A percentile compares a stretch with the other conserved stretches of the same genome.
phyloP scores from a whole-genome alignment of 2,329 filamentous ascomycete species.

The Harringtonia lauricola region DNA sequence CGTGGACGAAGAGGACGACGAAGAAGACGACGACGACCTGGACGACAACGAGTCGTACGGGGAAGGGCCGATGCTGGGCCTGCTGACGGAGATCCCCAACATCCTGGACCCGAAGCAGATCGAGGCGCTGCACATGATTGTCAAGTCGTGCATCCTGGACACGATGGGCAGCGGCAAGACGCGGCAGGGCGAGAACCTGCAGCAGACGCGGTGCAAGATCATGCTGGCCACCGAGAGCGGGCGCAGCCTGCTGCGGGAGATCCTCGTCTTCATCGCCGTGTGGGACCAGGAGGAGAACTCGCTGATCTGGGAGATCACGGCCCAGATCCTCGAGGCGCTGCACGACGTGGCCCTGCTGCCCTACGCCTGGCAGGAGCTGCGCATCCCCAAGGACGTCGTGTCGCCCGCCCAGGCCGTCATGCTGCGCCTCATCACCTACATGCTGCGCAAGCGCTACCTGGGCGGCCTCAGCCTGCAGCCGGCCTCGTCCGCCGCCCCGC shows the following conservation, averaged over 20 bases:
- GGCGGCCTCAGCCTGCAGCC: conserved; percentile 27
- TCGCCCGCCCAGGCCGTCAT: conserved; percentile 91
- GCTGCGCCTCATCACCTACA: conserved; percentile 79
- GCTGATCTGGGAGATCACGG: conserved; percentile 91
- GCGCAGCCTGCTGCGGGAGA: conserved; percentile 76
- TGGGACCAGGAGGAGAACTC: conserved; percentile 94
- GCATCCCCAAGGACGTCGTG: conserved; percentile 91
- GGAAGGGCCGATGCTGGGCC: conserved; percentile 67
- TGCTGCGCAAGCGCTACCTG: conserved; percentile 48
- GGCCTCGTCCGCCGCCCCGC: background rate
- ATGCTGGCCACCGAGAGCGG: conserved; percentile 84
- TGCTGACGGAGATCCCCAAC: conserved; percentile 87
- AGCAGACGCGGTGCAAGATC: conserved; percentile 82
- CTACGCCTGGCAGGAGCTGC: conserved; percentile 82
- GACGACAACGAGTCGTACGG: conserved; percentile 71
- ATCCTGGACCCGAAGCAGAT: conserved; percentile 92
- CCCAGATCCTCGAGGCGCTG: conserved; percentile 89
- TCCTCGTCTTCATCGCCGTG: conserved; percentile 91
- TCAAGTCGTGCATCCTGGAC: conserved; percentile 89
- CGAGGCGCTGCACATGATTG: conserved; percentile 91
- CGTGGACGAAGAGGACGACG: conserved; percentile 10
- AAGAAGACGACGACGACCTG: conserved; percentile 47
- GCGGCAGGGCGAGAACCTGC: conserved; percentile 65
- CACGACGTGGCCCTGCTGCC: conserved; percentile 82
- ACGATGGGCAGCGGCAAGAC: conserved; percentile 61